These are phyloP conservation scores for Prunus mume DNA, from an alignment of 306 rosid genomes.

Conservation along the genomic window DNA sequence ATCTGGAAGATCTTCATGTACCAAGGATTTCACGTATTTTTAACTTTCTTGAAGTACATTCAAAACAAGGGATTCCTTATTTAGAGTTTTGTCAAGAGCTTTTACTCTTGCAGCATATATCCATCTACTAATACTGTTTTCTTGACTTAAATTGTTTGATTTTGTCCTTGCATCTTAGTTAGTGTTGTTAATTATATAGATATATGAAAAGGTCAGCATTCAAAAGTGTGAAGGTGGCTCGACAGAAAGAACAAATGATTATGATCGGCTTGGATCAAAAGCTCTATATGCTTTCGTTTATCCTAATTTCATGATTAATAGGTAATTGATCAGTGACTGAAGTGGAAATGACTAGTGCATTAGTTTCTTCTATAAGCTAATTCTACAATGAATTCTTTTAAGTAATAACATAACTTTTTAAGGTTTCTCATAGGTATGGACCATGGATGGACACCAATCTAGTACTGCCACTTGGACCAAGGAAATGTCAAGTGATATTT, in stretches of 20 bases:
- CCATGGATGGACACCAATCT: slow-evolving; percentile 99
- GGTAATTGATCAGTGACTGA: slow-evolving; percentile 40
- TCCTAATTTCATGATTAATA: slow-evolving; percentile 94
- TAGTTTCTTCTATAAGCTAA: neutral
- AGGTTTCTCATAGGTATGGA: slow-evolving; percentile 63
- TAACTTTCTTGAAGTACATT: neutral
- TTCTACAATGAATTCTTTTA: slow-evolving; percentile 16
- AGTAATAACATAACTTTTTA: neutral
- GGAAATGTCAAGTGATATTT: slow-evolving; percentile 69
- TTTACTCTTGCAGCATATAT: neutral
- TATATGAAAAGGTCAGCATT: slow-evolving; percentile 79
- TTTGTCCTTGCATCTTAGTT: slow-evolving; percentile 18
- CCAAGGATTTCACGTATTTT: neutral
- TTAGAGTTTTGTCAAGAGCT: neutral
- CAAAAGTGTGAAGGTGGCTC: slow-evolving; percentile 69
- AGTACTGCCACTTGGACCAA: slow-evolving; percentile 80
- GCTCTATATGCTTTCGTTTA: slow-evolving; percentile 76
- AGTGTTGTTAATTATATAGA: slow-evolving; percentile 41
- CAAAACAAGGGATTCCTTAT: neutral
- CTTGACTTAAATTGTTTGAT: slow-evolving; percentile 2
- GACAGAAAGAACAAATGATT: slow-evolving; percentile 31
- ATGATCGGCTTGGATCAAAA: slow-evolving; percentile 72
- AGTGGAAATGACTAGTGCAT: neutral
- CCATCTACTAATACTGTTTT: neutral
- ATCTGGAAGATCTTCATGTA: slow-evolving; percentile 8